These are phyloP conservation scores for Chaetomium cochliodes DNA, from an alignment of 495 filamentous ascomycete genomes.

Conservation along the genomic window DNA sequence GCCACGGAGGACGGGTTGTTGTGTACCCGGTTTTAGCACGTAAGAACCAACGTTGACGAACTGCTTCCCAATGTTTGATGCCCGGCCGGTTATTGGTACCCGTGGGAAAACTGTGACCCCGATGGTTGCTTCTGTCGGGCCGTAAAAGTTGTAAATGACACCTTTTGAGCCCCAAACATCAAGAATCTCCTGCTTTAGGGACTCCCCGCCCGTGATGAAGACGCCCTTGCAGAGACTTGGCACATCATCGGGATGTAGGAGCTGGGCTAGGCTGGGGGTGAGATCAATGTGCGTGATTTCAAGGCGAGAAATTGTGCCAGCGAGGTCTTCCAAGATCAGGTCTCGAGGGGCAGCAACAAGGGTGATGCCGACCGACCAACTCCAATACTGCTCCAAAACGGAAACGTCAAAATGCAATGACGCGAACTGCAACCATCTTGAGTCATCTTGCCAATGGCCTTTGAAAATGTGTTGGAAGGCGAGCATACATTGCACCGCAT, in stretches of 20 bases:
- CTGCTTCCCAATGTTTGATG: constrained; percentile 81
- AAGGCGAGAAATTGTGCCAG: constrained; percentile 63
- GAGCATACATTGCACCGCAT: constrained; percentile 71
- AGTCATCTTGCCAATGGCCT: constrained; percentile 64
- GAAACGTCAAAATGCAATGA: constrained; percentile 88
- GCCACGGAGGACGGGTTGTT: constrained; percentile 70
- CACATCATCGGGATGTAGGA: constrained; percentile 63
- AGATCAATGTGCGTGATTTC: constrained; percentile 85
- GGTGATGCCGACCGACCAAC: constrained; percentile 79
- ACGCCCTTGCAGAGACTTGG: constrained; percentile 66
- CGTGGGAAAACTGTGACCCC: constrained; percentile 77
- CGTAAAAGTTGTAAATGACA: constrained; percentile 75
- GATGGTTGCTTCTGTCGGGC: constrained; percentile 89
- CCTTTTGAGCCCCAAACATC: constrained; percentile 62
- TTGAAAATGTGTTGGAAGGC: constrained; percentile 68
- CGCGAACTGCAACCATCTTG: constrained; percentile 82
- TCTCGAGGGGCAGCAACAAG: constrained; percentile 76
- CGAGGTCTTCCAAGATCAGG: constrained; percentile 72
- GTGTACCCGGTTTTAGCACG: constrained; percentile 68
- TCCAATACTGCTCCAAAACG: constrained; percentile 86
- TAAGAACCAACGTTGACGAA: constrained; percentile 80
- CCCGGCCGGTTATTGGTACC: constrained; percentile 66
- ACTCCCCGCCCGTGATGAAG: constrained; percentile 75
- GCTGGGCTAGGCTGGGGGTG: constrained; percentile 64
- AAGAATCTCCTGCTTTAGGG: constrained; percentile 69